These are phyloP conservation scores for Lippia alba DNA, from an alignment of 305 asterid genomes.

Conservation along the genomic window DNA sequence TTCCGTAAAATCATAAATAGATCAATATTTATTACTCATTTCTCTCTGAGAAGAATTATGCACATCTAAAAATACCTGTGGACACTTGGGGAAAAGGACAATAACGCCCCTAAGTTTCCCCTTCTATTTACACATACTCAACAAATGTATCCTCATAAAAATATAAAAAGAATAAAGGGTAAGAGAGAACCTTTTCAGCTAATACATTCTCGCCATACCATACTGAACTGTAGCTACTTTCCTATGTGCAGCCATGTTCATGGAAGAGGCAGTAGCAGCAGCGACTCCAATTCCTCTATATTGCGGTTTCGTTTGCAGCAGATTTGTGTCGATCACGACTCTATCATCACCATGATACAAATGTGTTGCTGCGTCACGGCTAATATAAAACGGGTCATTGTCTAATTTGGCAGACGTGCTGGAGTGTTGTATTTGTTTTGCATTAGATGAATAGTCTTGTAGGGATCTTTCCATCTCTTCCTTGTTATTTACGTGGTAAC, in stretches of 20 bases:
- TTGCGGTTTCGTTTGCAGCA: conserved; percentile 70
- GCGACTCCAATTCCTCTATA: conserved; percentile 33
- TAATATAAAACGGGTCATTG: conserved; percentile 54
- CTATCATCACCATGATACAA: conserved; percentile 53
- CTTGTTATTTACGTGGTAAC: conserved; percentile 41
- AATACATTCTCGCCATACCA: conserved; percentile 82
- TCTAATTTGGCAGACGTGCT: conserved; percentile 63
- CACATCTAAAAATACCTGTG: too few species aligned
- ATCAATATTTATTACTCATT: too few species aligned
- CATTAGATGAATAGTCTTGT: conserved; percentile 35
- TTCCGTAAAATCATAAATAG: too few species aligned
- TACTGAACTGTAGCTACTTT: conserved; percentile 68
- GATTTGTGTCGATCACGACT: conserved; percentile 64
- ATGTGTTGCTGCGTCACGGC: conserved; percentile 50
- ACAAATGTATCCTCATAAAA: too few species aligned
- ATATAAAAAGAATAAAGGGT: too few species aligned
- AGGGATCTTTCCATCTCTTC: conserved; percentile 47
- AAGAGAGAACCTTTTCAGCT: conserved; percentile 14
- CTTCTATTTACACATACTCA: too few species aligned
- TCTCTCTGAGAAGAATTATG: too few species aligned
- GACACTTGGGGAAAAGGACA: too few species aligned
- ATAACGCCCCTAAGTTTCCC: too few species aligned
- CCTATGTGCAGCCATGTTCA: conserved; percentile 33
- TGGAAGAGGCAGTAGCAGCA: conserved; percentile 48
- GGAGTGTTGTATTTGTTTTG: conserved; percentile 51